Percentiles rank a stretch among this genome's conserved stretches.
These are phyloP conservation scores for Chaetomium sp. DNA, from an alignment of 2,329 filamentous ascomycete genomes.

Conservation along the genomic window DNA sequence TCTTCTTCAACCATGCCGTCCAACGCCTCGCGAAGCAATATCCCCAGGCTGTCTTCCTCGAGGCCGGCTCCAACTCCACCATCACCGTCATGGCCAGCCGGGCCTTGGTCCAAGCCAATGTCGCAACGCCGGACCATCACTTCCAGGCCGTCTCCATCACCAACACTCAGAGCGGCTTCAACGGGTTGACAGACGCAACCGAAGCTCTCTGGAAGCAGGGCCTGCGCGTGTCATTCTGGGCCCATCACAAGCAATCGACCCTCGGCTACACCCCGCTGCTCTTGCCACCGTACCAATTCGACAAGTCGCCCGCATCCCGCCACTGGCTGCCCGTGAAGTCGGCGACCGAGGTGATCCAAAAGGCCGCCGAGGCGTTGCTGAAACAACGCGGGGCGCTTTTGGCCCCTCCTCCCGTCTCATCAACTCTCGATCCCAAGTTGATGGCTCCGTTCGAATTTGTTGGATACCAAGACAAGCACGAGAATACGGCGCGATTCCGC, in stretches of 20 bases:
- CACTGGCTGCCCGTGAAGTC: slow-evolving; percentile 31
- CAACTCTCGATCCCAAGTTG: too few relatives aligned
- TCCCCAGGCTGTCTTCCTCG: slow-evolving; percentile 21
- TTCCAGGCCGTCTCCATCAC: slow-evolving; percentile 26
- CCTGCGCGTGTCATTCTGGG: slow-evolving; percentile 32
- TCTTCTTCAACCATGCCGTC: slow-evolving; percentile 30
- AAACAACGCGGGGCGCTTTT: not conserved
- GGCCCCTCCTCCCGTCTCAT: too few relatives aligned
- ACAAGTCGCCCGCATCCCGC: slow-evolving; percentile 14
- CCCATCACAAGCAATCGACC: slow-evolving; percentile 27
- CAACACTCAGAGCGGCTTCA: slow-evolving; percentile 7
- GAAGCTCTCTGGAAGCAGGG: slow-evolving; percentile 36
- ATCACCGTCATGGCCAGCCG: slow-evolving; percentile 30
- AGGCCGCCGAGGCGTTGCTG: not conserved
- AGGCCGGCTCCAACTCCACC: slow-evolving; percentile 30
- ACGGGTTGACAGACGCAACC: slow-evolving; percentile 19
- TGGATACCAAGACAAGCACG: slow-evolving; percentile 11
- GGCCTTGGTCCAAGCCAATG: slow-evolving; percentile 17
- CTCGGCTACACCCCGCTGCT: slow-evolving; percentile 20
- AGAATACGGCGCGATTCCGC: slow-evolving; percentile 30
- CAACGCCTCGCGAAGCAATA: slow-evolving; percentile 22
- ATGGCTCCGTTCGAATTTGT: slow-evolving; percentile 15
- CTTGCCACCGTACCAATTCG: slow-evolving; percentile 34
- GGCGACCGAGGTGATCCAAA: not conserved
- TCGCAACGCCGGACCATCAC: slow-evolving; percentile 1